phyloP scores from a whole-genome alignment of 768 basidiomycete species.

The Xerocomus spinulosus region DNA sequence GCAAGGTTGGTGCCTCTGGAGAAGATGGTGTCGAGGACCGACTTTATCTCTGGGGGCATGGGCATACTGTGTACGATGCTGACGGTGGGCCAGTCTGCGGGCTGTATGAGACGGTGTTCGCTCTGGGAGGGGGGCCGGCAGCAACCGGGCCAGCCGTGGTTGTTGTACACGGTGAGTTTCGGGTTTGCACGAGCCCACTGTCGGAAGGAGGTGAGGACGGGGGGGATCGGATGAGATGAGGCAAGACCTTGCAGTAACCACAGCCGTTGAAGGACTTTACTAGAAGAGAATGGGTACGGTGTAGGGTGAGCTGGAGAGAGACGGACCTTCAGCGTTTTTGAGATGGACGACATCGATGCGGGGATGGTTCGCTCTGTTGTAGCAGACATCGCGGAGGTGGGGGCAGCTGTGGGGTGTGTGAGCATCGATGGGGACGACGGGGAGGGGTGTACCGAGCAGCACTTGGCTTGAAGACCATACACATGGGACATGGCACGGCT shows the following conservation, averaged over 20 bases:
- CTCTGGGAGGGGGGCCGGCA: constrained; percentile 65
- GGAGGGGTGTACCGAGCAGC: constrained; percentile 44
- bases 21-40: constrained; percentile 54
- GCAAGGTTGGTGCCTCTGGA: constrained; percentile 34
- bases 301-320: constrained; percentile 7
- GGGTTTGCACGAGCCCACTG: constrained; percentile 71
- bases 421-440: constrained; percentile 13
- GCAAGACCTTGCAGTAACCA: constrained; percentile 80
- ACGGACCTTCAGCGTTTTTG: constrained; percentile 83
- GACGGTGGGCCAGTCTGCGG: constrained; percentile 79
- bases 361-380: constrained; percentile 70
- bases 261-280: constrained; percentile 83
- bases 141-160: constrained; percentile 85
- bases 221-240: constrained; percentile 15
- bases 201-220: constrained; percentile 24
- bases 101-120: constrained; percentile 60
- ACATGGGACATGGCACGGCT: constrained; percentile 72
- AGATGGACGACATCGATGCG: constrained; percentile 73
- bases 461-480: constrained; percentile 71
- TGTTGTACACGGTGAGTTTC: constrained; percentile 55
- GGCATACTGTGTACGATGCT: constrained; percentile 68
- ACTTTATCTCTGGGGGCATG: constrained; percentile 69
- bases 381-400: constrained; percentile 69
- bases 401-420: constrained; percentile 54
- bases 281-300: constrained; percentile 29